These are phyloP conservation scores for Boechera stricta DNA, from an alignment of 345 rosid genomes.

Conservation along the genomic window DNA sequence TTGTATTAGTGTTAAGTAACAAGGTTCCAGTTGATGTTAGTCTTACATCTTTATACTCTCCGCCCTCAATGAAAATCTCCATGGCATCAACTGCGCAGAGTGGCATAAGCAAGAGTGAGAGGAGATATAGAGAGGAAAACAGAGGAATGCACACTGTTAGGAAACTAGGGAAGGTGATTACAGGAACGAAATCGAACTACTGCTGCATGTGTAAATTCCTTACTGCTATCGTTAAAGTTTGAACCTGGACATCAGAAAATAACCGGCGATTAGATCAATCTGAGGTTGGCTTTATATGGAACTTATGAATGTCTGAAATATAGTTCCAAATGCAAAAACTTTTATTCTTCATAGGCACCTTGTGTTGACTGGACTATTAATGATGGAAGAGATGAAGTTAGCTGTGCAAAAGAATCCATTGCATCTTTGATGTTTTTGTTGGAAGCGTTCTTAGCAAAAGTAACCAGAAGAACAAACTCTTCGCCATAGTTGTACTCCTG, in stretches of 20 bases:
- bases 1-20: neutral
- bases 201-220: conserved; percentile 71
- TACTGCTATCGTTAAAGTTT: conserved; percentile 65
- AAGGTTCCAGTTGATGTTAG: neutral
- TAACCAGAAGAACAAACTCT: conserved; percentile 78
- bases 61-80: conserved; percentile 64
- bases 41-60: conserved; percentile 76
- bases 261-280: too few species aligned
- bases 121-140: conserved; percentile 14
- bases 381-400: conserved; percentile 64
- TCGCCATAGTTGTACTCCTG: conserved; percentile 86
- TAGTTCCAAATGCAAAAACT: neutral
- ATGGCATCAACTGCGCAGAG: conserved; percentile 73
- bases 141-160: conserved; percentile 3
- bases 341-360: conserved; percentile 49
- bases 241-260: conserved; percentile 55
- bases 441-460: conserved; percentile 58
- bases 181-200: conserved; percentile 77
- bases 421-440: conserved; percentile 67
- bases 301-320: neutral
- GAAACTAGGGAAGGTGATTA: conserved; percentile 39
- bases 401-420: conserved; percentile 55
- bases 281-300: too few species aligned
- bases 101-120: conserved; percentile 38
- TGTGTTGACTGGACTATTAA: conserved; percentile 77